These are phyloP conservation scores for Coemansia sp. DNA, from an alignment of 192 early-diverging fungal genomes.

Conservation along the genomic window DNA sequence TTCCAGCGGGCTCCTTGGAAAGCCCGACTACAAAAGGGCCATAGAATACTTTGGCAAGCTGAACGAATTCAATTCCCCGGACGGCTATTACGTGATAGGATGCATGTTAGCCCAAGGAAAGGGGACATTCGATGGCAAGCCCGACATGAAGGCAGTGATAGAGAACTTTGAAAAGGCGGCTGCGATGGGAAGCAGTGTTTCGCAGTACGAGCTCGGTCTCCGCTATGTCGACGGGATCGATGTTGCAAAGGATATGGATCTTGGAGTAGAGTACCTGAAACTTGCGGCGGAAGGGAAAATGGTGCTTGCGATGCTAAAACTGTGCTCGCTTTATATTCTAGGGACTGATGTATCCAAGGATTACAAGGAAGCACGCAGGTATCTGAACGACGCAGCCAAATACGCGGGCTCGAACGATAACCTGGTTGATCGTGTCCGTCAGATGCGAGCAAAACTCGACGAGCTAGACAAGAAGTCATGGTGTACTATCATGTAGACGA, in stretches of 20 bases:
- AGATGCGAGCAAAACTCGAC: constrained; percentile 20
- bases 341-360: constrained; percentile 18
- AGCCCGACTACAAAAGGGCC: constrained; percentile 12
- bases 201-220: constrained; percentile 40
- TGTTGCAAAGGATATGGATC: constrained; percentile 13
- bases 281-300: constrained; percentile 33
- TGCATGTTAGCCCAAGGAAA: constrained; percentile 22
- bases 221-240: constrained; percentile 31
- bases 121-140: constrained; percentile 13
- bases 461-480: background rate
- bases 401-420: constrained; percentile 10
- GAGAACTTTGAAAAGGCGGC: constrained; percentile 35
- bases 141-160: constrained; percentile 23
- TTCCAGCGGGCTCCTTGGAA: constrained; percentile 7
- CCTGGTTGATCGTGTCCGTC: constrained; percentile 5
- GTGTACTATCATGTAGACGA: constrained; percentile 21
- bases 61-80: constrained; percentile 7
- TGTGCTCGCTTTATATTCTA: constrained; percentile 29
- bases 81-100: constrained; percentile 33
- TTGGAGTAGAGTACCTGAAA: constrained; percentile 37
- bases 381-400: constrained; percentile 23
- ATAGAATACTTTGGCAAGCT: constrained; percentile 25
- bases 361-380: constrained; percentile 1
- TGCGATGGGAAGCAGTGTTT: constrained; percentile 18
- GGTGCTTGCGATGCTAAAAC: constrained; percentile 28